Evolutionary conservation across 2,329 filamentous ascomycete genomes (phyloP).

Genomic region (Bipolaris cookei): DNA sequence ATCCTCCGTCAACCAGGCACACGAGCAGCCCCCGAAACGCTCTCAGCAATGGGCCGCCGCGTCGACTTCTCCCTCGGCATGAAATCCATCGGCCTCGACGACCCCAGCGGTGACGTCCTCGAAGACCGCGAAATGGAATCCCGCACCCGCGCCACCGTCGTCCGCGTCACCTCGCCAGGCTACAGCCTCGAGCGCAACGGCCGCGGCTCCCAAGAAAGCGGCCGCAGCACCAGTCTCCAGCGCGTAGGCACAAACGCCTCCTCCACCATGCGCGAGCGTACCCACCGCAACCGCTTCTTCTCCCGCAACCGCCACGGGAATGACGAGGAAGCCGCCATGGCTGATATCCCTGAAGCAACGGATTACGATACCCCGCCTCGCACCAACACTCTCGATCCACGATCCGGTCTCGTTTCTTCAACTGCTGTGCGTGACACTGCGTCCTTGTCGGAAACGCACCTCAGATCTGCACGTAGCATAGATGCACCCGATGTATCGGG

Average conservation of each 20-base stretch:
- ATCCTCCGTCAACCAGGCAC: slow-evolving; percentile 62
- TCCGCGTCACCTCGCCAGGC: slow-evolving; percentile 50
- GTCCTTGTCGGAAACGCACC: slow-evolving; percentile 14
- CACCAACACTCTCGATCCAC: slow-evolving; percentile 45
- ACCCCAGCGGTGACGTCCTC: slow-evolving; percentile 69
- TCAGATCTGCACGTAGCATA: background rate
- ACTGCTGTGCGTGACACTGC: slow-evolving; percentile 37
- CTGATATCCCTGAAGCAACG: slow-evolving; percentile 52
- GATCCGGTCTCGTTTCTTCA: slow-evolving; percentile 43
- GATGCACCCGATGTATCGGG: slow-evolving; percentile 28
- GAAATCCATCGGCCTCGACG: slow-evolving; percentile 62
- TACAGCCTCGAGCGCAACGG: slow-evolving; percentile 32
- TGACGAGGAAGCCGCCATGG: slow-evolving; percentile 55
- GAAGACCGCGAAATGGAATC: slow-evolving; percentile 57
- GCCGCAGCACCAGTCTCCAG: slow-evolving; percentile 41
- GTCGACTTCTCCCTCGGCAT: slow-evolving; percentile 76
- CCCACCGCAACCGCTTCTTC: slow-evolving; percentile 68
- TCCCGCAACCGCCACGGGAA: slow-evolving; percentile 51
- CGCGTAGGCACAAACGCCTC: slow-evolving; percentile 47
- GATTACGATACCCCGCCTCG: slow-evolving; percentile 23
- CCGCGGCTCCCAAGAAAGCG: slow-evolving; percentile 43
- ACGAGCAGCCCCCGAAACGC: slow-evolving; percentile 61
- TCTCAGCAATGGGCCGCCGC: slow-evolving; percentile 64
- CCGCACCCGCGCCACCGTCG: slow-evolving; percentile 48
- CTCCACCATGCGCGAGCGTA: slow-evolving; percentile 42